Base-by-base conservation (phyloP, 192 early-diverging fungal genomes). In the Coemansia aciculifera region DNA sequence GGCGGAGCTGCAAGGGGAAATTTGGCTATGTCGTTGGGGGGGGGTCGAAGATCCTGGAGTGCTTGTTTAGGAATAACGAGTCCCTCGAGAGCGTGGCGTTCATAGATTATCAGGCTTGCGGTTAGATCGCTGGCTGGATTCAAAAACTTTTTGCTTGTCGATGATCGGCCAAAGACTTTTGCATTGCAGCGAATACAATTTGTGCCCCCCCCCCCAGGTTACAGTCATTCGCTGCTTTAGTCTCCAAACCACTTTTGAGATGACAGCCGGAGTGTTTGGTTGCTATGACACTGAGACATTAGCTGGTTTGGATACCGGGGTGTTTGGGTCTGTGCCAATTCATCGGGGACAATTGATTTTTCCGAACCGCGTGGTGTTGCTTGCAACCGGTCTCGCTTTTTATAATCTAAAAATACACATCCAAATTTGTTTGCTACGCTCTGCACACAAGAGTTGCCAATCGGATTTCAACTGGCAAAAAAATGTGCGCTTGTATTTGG, bases 281-380 rank as follows among this genome's bases (percentile, higher is more conserved):
- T 40, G 83, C 48, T 27, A 90, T 48, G 87, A 87, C 44, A 52
- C 95, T 6, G 89, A 90, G 69, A 94, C 94, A 54, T 71, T 87
- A 27, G 94, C 93, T 15, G 96, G 95, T 4, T 75, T 99, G 60
- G 97, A 99, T 66, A 95, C 97, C 8, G 84, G 95, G 39, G 94
- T 91, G 21, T 98, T 86, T 71, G 86, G 95, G 77, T 63, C 68
- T 9, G 65, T 81, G 57, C 76, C 85, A 60, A 37, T 88, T 59
- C 87, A 89, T 49, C 87, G 78, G 61, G 86, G 89, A 68, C 86
- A 86, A 83, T 86, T 8, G 8, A 37, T 10, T 5, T 37, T 37
- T 37, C 7, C 8, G 36, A 37, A 37, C 36, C 36, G 6, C 7
- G 36, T 37, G 36, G 36, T 37, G 36, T 1, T 37, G 7, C 7